Conservation (phyloP, 768 basidiomycete genomes). For the Amanita molliuscula region DNA sequence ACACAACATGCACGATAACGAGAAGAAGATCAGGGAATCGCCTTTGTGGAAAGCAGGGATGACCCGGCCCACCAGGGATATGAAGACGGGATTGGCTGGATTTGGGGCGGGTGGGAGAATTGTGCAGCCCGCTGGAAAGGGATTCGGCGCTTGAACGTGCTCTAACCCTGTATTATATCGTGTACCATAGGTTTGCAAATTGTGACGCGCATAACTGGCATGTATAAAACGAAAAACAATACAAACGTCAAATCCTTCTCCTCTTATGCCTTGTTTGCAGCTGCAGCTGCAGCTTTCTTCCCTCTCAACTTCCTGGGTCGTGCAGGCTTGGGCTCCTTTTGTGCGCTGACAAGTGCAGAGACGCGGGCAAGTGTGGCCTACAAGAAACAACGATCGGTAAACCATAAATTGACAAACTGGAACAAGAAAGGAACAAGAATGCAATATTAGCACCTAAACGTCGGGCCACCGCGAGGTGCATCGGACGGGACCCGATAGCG, state of each 20-base stretch:
- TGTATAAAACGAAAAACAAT: slow-evolving; percentile 17
- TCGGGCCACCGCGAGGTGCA: slow-evolving; percentile 51
- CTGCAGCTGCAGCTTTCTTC: slow-evolving; percentile 32
- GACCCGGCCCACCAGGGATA: slow-evolving; percentile 38
- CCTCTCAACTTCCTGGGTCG: slow-evolving; percentile 67
- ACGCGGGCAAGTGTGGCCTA: slow-evolving; percentile 72
- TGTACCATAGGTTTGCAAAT: background rate
- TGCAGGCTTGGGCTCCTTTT: slow-evolving; percentile 58
- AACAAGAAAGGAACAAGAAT: slow-evolving; percentile 10
- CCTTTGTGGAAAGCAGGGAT: slow-evolving; percentile 35
- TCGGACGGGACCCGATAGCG: slow-evolving; percentile 71
- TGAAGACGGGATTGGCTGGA: slow-evolving; percentile 13
- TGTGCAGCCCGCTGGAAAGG: slow-evolving; percentile 45
- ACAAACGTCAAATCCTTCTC: slow-evolving; percentile 15
- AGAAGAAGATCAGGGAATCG: slow-evolving; percentile 36
- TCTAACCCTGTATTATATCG: slow-evolving; percentile 1
- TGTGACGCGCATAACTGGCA: slow-evolving; percentile 12
- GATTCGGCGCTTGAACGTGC: slow-evolving; percentile 12
- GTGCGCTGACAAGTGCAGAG: slow-evolving; percentile 58
- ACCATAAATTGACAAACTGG: slow-evolving; percentile 10
- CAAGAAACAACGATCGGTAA: slow-evolving; percentile 8
- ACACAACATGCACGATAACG: slow-evolving; percentile 25
- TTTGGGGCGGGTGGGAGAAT: slow-evolving; percentile 42
- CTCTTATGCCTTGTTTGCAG: slow-evolving; percentile 18
- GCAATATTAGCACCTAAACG: slow-evolving; percentile 60